Conservation (phyloP, 2,329 filamentous ascomycete genomes). For the Fusarium devonianum region DNA sequence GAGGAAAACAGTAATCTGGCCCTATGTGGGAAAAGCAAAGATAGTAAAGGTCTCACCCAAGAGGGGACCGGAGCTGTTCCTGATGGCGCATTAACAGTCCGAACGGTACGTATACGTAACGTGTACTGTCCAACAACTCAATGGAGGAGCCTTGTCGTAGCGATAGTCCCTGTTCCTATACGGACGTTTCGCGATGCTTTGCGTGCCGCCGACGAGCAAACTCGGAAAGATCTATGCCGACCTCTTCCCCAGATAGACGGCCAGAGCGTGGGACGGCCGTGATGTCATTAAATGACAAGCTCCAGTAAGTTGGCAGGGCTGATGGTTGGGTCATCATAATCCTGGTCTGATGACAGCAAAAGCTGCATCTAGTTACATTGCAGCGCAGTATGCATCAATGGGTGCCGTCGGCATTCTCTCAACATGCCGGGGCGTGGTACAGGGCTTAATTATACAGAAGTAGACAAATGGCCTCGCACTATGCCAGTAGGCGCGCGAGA, state of each 20-base stretch:
- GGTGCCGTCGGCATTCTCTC: conserved; percentile 9
- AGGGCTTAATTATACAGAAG: no score
- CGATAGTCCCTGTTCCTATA: conserved; percentile 21
- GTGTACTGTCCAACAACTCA: conserved; percentile 3
- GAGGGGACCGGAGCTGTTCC: conserved; percentile 26
- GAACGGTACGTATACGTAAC: conserved; percentile 2
- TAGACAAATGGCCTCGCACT: background rate
- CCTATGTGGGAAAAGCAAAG: conserved; percentile 26
- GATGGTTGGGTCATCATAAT: conserved; percentile 1
- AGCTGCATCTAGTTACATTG: no score
- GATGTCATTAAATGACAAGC: conserved; percentile 25
- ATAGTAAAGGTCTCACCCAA: conserved; percentile 35
- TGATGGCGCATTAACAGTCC: conserved; percentile 17
- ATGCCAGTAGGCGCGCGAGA: background rate
- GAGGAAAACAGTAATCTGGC: conserved; percentile 18
- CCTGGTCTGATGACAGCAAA: no score
- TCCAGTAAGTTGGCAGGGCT: background rate
- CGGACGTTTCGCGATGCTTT: conserved; percentile 17
- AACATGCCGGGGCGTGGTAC: conserved; percentile 7
- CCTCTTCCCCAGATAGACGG: conserved; percentile 6
- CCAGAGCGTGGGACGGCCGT: conserved; percentile 4
- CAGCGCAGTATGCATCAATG: conserved; percentile 7
- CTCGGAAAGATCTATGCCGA: conserved; percentile 9
- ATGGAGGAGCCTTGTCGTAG: background rate
- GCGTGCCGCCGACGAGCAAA: background rate